Evolutionary conservation across 768 basidiomycete genomes (phyloP), one percentile per base, ranked within the genome.

Genomic region (Russula virescens): DNA sequence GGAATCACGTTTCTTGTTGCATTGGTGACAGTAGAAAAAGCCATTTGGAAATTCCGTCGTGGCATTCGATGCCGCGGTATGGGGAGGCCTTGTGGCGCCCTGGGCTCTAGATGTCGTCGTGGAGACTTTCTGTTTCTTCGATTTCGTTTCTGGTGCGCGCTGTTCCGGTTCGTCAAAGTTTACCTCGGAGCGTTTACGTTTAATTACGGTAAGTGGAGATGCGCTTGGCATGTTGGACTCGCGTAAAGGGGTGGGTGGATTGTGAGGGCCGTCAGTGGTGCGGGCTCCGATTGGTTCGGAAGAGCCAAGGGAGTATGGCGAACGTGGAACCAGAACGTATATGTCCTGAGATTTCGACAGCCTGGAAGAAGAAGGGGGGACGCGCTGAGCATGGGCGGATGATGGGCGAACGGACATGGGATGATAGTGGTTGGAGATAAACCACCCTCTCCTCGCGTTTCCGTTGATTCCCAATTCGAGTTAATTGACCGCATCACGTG

Each of bases 1-100:
- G 31, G 71, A 69, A 66, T 83, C 83, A 55, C 83, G 82, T 67
- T 85, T 87, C 70, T 79, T 80, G 64, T 77, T 78, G 72, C 89
- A 89, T 69, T 89, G 88, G 71, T 89, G 89, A 66, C 89, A 91
- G 66, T 84, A 82, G 54, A 82, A 72, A 52, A 71, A 78, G 69
- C 68, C 80, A 28, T 73, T 73, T 40, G 77, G 76, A 60, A 67
- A 72, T 43, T 75, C 73, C 21, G 74, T 61, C 13, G 66, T 67
- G 23, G 57, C 52, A 61, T 68, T 64, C 48, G 62, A 55, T 31
- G 25, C n/a, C 16, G 25, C 57, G 0, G 47, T 48, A 14, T 18
- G 38, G 40, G 45, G 51, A 23, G 40, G 38, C 28, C 25, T 57
- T 9, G 53, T 26, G 38, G 51, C 40, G 18, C 14, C 25, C 35